These are phyloP conservation scores for Hapsidospora chrysogenum DNA, from an alignment of 495 filamentous ascomycete genomes.

Conservation along the genomic window DNA sequence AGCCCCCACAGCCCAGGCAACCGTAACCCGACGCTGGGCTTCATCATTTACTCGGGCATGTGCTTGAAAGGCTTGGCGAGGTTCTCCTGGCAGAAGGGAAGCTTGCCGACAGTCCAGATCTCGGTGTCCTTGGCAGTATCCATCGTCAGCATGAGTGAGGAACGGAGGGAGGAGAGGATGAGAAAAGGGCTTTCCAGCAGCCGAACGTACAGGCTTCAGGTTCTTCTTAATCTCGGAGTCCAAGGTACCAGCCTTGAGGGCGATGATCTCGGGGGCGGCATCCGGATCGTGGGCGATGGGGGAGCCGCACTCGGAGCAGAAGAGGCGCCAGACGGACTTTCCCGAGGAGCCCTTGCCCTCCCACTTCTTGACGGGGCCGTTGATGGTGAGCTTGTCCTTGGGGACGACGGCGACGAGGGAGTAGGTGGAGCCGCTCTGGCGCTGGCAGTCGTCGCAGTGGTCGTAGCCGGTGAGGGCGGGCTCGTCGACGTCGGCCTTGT, in stretches of 20 bases:
- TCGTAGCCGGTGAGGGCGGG: constrained; percentile 45
- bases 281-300: constrained; percentile 56
- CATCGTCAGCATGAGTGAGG: not conserved
- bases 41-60: constrained; percentile 42
- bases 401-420: constrained; percentile 50
- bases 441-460: constrained; percentile 59
- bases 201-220: constrained; percentile 39
- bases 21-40: no score
- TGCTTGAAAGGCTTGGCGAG: constrained; percentile 41
- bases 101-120: constrained; percentile 52
- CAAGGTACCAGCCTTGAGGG: constrained; percentile 48
- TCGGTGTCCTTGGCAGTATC: constrained; percentile 32
- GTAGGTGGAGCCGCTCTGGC: constrained; percentile 51
- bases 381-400: constrained; percentile 41
- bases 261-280: constrained; percentile 48
- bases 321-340: constrained; percentile 44
- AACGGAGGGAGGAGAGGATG: not conserved
- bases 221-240: constrained; percentile 46
- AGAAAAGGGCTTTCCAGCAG: not conserved
- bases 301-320: constrained; percentile 52
- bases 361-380: constrained; percentile 47
- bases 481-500: constrained; percentile 36
- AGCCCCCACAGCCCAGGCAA: no score
- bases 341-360: constrained; percentile 37
- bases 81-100: constrained; percentile 50